Evolutionary conservation across 2,329 filamentous ascomycete genomes (phyloP).

Genomic region (Reticulascus tulasneorum): DNA sequence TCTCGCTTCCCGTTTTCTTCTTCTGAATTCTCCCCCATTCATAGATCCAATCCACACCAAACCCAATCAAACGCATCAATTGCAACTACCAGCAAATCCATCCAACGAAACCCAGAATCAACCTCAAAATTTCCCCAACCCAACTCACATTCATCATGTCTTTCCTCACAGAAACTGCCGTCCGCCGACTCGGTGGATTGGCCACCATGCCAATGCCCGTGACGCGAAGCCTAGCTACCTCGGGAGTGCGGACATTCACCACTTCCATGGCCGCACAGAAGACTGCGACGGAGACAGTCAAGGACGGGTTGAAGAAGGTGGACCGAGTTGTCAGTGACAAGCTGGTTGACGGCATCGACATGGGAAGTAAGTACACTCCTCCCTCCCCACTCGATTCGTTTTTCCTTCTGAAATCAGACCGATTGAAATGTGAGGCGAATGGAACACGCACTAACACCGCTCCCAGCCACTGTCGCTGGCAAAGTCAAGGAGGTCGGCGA

Average conservation of each 20-base stretch:
- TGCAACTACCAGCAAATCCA: too few species aligned
- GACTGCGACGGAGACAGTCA: slow-evolving; percentile 49
- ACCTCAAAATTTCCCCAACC: background rate
- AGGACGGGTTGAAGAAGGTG: slow-evolving; percentile 56
- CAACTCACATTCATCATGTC: slow-evolving; percentile 38
- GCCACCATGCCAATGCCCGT: slow-evolving; percentile 29
- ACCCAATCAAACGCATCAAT: background rate
- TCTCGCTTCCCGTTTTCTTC: background rate
- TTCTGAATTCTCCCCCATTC: background rate
- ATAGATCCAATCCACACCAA: background rate
- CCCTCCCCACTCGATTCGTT: background rate
- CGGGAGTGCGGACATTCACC: slow-evolving; percentile 46
- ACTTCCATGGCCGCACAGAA: slow-evolving; percentile 42
- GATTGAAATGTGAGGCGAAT: background rate
- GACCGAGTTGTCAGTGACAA: slow-evolving; percentile 59
- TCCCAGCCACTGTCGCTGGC: slow-evolving; percentile 31
- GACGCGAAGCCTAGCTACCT: slow-evolving; percentile 31
- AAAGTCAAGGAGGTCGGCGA: slow-evolving; percentile 46
- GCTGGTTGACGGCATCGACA: slow-evolving; percentile 58
- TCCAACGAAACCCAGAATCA: too few species aligned
- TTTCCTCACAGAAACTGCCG: slow-evolving; percentile 43
- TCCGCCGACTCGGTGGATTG: slow-evolving; percentile 38
- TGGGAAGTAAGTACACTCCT: slow-evolving; percentile 42
- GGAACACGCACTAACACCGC: slow-evolving; percentile 4
- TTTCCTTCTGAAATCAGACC: background rate